Percentiles rank a stretch among this genome's conserved stretches.
phyloP scores from a whole-genome alignment of 2,329 filamentous ascomycete genomes.

The Alternaria sp. region DNA sequence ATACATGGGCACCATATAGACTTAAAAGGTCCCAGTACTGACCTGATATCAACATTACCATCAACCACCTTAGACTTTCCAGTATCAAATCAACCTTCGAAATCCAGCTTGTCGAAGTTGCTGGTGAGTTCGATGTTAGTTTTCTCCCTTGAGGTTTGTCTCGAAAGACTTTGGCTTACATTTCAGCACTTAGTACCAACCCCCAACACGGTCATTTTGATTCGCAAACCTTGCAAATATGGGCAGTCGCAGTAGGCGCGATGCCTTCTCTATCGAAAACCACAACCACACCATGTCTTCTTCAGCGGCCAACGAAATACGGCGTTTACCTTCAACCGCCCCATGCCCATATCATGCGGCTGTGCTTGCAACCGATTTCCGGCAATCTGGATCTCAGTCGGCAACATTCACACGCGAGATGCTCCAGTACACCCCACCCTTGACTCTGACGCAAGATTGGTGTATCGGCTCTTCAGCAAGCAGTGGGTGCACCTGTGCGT shows the following conservation, averaged over 20 bases:
- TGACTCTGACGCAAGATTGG: slow-evolving; percentile 1
- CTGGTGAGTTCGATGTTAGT: background rate
- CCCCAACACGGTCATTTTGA: background rate
- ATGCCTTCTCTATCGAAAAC: slow-evolving; percentile 3
- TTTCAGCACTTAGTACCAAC: background rate
- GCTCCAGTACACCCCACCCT: slow-evolving; percentile 4
- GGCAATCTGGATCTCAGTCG: background rate
- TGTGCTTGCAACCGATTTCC: background rate
- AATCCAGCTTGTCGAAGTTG: background rate
- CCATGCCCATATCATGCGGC: slow-evolving; percentile 9
- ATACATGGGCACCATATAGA: background rate
- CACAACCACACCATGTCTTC: background rate
- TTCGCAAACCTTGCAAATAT: background rate
- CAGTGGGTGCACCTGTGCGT: slow-evolving; percentile 11
- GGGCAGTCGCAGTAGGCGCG: background rate
- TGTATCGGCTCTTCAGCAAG: slow-evolving; percentile 11
- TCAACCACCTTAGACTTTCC: background rate
- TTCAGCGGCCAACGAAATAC: background rate
- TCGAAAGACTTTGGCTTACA: background rate
- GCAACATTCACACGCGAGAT: background rate
- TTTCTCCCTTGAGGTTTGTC: background rate
- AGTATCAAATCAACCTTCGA: background rate
- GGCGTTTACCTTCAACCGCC: background rate
- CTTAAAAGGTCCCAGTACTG: background rate
- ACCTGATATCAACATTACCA: background rate